These are phyloP conservation scores for Megacollybia marginata DNA, from an alignment of 768 basidiomycete genomes.

Conservation along the genomic window DNA sequence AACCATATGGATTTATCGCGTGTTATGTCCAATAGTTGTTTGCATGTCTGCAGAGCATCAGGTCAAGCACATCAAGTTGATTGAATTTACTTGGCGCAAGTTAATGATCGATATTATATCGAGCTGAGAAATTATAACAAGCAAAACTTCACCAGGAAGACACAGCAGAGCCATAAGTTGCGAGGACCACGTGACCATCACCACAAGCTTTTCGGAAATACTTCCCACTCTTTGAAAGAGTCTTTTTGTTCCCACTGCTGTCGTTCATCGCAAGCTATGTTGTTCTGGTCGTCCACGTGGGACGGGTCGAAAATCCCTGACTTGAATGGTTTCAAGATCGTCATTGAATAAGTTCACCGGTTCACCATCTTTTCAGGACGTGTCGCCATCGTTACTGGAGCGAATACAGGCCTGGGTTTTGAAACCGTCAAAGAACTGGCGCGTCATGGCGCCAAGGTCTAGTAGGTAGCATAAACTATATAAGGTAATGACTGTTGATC, in stretches of 20 bases:
- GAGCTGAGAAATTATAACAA: background rate
- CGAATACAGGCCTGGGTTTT: constrained; percentile 6
- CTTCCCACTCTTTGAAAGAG: no score
- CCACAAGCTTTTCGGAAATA: no score
- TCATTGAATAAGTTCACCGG: no score
- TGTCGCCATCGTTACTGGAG: constrained; percentile 3
- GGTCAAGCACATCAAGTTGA: background rate
- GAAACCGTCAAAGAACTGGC: constrained; percentile 6
- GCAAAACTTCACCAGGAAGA: background rate
- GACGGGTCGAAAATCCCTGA: no score
- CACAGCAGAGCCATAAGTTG: background rate
- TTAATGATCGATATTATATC: background rate
- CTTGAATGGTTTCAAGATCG: no score
- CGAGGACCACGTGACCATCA: background rate
- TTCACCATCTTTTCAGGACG: no score
- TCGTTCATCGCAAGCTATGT: no score
- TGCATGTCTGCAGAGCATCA: constrained; percentile 10
- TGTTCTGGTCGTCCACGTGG: no score
- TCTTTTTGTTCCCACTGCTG: no score
- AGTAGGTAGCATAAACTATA: background rate
- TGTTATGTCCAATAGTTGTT: constrained; percentile 4
- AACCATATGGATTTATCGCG: constrained; percentile 14
- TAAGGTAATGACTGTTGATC: background rate
- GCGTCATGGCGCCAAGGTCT: constrained; percentile 5
- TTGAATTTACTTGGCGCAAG: background rate